These are phyloP conservation scores for Aspergillus fischeri DNA, from an alignment of 2,329 filamentous ascomycete species.

Conservation along the genomic window DNA sequence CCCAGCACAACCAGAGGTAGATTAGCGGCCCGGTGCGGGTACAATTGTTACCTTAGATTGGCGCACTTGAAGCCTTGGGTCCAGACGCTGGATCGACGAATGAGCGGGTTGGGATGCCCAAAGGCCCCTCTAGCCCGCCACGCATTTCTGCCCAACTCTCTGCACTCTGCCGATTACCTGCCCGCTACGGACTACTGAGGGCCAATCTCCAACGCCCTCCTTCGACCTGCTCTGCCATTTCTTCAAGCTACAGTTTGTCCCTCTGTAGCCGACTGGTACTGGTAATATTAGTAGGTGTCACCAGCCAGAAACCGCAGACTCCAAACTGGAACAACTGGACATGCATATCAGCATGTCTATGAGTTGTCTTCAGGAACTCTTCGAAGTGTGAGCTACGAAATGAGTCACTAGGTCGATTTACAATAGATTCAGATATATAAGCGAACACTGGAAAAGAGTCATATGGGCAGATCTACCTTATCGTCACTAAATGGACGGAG, in stretches of 20 bases:
- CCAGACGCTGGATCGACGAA: constrained; percentile 6
- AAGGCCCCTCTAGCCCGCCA: constrained; percentile 19
- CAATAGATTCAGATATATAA: neutral
- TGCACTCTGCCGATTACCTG: neutral
- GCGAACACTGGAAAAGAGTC: neutral
- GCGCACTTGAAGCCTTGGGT: neutral
- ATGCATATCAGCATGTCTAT: neutral
- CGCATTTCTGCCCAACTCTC: constrained; percentile 37
- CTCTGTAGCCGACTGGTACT: neutral
- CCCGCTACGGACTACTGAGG: too few species aligned
- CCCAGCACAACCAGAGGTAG: neutral
- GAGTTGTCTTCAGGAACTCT: neutral
- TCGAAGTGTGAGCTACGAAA: neutral
- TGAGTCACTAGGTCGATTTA: neutral
- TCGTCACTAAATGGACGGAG: neutral
- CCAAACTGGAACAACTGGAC: neutral
- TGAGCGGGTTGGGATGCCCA: constrained; percentile 25
- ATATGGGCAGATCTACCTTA: neutral
- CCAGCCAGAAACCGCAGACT: neutral
- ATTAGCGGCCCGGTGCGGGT: neutral
- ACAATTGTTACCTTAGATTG: neutral
- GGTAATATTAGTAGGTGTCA: neutral
- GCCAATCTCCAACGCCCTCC: too few species aligned
- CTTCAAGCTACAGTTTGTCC: neutral
- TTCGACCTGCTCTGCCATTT: too few species aligned